Evolutionary conservation across 345 rosid species (phyloP).

Genomic region (Eucalyptus rudis): DNA sequence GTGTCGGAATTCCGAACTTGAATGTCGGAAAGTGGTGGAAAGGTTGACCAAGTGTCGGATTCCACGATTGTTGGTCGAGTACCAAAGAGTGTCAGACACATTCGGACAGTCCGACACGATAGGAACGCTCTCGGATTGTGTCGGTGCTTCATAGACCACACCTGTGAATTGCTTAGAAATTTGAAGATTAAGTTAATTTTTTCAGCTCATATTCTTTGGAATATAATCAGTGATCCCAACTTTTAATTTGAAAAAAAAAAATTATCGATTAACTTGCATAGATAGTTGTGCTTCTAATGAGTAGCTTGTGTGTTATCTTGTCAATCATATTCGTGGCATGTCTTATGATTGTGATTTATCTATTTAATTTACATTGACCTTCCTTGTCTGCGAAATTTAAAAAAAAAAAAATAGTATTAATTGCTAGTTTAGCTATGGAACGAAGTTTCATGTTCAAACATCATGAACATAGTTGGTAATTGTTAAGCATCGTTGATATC

Average conservation of each 20-base stretch:
- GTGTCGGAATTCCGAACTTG: no score
- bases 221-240: not conserved
- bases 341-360: not conserved
- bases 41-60: no score
- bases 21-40: no score
- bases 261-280: not conserved
- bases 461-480: not conserved
- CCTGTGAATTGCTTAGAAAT: not conserved
- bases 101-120: no score
- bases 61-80: no score
- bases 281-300: not conserved
- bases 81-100: no score
- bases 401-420: no score
- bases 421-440: no score
- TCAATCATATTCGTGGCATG: not conserved
- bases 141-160: not conserved
- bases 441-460: no score
- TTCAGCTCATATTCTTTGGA: not conserved
- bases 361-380: not conserved
- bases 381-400: rapidly evolving
- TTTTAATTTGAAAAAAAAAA: no score
- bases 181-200: no score
- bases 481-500: rapidly evolving
- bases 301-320: not conserved
- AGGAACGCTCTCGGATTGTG: no score